Evolutionary conservation across 1,284 basidiomycete genomes (phyloP).

Genomic region (Lignosus rhinocerotis): DNA sequence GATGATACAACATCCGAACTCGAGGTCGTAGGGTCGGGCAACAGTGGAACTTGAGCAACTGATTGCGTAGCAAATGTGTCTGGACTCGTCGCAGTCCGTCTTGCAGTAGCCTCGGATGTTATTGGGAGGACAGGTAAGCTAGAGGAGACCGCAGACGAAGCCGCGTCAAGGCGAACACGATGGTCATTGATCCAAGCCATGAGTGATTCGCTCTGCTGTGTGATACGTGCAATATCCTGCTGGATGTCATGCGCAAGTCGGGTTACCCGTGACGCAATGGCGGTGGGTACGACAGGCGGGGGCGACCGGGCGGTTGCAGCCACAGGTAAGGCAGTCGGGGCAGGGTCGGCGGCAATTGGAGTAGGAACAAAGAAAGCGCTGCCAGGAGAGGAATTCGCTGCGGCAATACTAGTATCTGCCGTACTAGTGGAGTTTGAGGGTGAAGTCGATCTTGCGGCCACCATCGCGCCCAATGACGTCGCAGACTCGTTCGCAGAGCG

Average conservation of each 20-base stretch:
- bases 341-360: too few relatives aligned
- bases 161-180: conserved; percentile 12
- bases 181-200: conserved; percentile 20
- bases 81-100: neutral
- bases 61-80: neutral
- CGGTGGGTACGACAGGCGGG: conserved; percentile 7
- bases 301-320: neutral
- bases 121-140: too few relatives aligned
- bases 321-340: neutral
- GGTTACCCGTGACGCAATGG: conserved; percentile 16
- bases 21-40: neutral
- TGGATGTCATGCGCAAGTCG: conserved; percentile 19
- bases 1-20: neutral
- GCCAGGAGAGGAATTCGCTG: neutral
- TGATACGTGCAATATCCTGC: conserved; percentile 21
- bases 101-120: neutral
- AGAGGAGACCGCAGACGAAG: neutral
- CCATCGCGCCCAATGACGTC: conserved; percentile 30
- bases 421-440: neutral
- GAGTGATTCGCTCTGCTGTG: conserved; percentile 22
- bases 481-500: conserved; percentile 13
- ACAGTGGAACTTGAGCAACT: too few relatives aligned
- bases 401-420: neutral
- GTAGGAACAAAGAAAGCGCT: neutral
- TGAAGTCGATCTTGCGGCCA: conserved; percentile 25